Base-by-base conservation (phyloP, 2,329 filamentous ascomycete genomes). In the Xylogone sp. region DNA sequence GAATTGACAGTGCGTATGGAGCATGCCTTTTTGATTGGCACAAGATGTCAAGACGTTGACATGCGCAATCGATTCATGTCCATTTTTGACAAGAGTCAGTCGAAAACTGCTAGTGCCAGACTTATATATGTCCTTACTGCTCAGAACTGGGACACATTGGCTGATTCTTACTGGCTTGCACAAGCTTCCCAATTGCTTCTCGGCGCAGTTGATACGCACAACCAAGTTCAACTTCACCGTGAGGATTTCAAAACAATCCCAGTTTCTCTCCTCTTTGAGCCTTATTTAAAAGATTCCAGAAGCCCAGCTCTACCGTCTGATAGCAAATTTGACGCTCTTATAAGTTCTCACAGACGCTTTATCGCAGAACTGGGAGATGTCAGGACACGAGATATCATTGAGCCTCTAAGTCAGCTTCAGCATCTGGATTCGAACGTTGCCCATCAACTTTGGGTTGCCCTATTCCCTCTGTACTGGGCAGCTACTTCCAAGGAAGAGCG, bases 1-100 rank as follows among this genome's bases (percentile, higher is more conserved):
- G 94, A 99, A 70, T 79, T 99, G 49, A 97, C 94, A 0, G 95
- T 99, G 9, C 84, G 95, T 3, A 88, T 99, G 81, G 94, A 99
- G 72, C 93, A 97, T 69, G 94, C 94, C 4, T 99, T 99, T 78
- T 78, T 99, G 57, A 94, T 99, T 46, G 94, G 95, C 22, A 95
- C 93, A 0, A 77, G 95, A 61, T 93, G 93, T 2, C 86, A 92
- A 60, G 93, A 99, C 67, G 89, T 97, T 12, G 88, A 96, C 52
- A 97, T 97, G 90, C 88, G 94, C 43, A 96, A 96, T 63, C 86
- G 93, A 13, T 99, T 99, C 73, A 90, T 99, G 84, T 82, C 82
- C 19, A 97, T 99, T 57, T 97, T 99, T 60, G 93, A 97, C 70
- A 89, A 88, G 70, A 96, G 91, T 65, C 75, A 99, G 58, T 95